Conservation (phyloP, 2,329 filamentous ascomycete genomes). For the Aureobasidium subglaciale region DNA sequence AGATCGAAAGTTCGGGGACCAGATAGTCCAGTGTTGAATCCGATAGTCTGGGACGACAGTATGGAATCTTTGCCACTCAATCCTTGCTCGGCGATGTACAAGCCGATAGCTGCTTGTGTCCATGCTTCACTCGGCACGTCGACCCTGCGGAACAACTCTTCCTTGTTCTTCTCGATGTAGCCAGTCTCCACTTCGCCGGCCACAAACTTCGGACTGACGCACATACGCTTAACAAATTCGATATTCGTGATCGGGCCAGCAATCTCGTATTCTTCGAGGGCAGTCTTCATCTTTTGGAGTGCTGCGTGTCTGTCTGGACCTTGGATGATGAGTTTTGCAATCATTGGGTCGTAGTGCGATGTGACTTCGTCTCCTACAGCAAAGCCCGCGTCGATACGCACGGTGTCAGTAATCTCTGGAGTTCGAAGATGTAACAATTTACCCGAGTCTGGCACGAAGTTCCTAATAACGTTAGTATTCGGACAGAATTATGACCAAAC, state of each 20-base stretch:
- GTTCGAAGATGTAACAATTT: slow-evolving; percentile 75
- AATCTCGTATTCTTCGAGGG: slow-evolving; percentile 83
- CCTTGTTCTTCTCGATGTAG: slow-evolving; percentile 83
- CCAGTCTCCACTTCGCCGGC: slow-evolving; percentile 88
- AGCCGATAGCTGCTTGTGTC: slow-evolving; percentile 76
- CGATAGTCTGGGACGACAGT: slow-evolving; percentile 42
- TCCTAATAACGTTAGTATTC: slow-evolving; percentile 34
- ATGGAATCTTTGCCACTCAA: slow-evolving; percentile 32
- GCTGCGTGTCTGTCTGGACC: slow-evolving; percentile 71
- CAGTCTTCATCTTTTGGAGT: slow-evolving; percentile 71
- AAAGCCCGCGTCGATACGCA: slow-evolving; percentile 91
- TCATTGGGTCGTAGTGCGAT: slow-evolving; percentile 97
- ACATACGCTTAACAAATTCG: slow-evolving; percentile 88
- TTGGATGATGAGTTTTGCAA: slow-evolving; percentile 91
- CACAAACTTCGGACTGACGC: slow-evolving; percentile 73
- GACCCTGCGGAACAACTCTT: slow-evolving; percentile 65
- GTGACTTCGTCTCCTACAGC: slow-evolving; percentile 86
- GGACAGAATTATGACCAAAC: not conserved
- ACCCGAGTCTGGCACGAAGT: slow-evolving; percentile 92
- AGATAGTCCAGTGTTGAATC: slow-evolving; percentile 54
- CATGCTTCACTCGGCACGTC: slow-evolving; percentile 64
- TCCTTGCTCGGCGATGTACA: slow-evolving; percentile 42
- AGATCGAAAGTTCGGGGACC: slow-evolving; percentile 58
- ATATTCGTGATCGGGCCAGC: slow-evolving; percentile 93
- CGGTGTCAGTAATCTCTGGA: slow-evolving; percentile 59